Conservation (phyloP, 352 stramenopile species). For the Pilasporangium apinafurcum region DNA sequence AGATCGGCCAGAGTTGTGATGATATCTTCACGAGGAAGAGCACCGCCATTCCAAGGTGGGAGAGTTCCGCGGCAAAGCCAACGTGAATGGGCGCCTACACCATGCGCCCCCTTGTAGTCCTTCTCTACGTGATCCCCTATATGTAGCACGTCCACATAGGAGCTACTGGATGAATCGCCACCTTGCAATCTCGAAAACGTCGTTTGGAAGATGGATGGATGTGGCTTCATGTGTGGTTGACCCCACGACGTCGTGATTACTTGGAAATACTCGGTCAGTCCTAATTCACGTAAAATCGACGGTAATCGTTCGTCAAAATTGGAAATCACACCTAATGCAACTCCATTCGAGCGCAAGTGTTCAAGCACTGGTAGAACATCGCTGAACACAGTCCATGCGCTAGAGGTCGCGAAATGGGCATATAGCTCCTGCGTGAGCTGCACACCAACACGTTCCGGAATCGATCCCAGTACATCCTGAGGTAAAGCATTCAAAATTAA, state of each 20-base stretch:
- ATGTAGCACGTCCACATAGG: constrained; percentile 29
- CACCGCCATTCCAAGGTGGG: neutral
- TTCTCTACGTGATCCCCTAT: constrained; percentile 47
- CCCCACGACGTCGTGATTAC: constrained; percentile 57
- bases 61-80: constrained; percentile 36
- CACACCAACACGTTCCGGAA: constrained; percentile 6
- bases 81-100: constrained; percentile 27
- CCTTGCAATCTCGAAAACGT: too few relatives aligned
- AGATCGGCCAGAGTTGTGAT: constrained; percentile 26
- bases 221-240: constrained; percentile 40
- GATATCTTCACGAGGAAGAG: constrained; percentile 10
- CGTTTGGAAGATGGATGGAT: constrained; percentile 44
- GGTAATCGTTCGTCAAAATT: constrained; percentile 77
- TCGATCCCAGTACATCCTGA: constrained; percentile 8
- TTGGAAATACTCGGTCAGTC: constrained; percentile 38
- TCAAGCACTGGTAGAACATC: constrained; percentile 41
- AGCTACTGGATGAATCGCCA: constrained; percentile 5
- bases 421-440: constrained; percentile 46
- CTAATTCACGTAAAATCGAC: constrained; percentile 28
- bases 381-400: constrained; percentile 57
- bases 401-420: constrained; percentile 30
- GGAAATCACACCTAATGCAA: constrained; percentile 60
- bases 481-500: constrained; percentile 46
- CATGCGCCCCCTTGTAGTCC: constrained; percentile 47
- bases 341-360: constrained; percentile 6